Percentiles rank a stretch among this genome's conserved stretches.
Evolutionary conservation across 1,284 basidiomycete species (phyloP).

Genomic region (Irpex sp.): DNA sequence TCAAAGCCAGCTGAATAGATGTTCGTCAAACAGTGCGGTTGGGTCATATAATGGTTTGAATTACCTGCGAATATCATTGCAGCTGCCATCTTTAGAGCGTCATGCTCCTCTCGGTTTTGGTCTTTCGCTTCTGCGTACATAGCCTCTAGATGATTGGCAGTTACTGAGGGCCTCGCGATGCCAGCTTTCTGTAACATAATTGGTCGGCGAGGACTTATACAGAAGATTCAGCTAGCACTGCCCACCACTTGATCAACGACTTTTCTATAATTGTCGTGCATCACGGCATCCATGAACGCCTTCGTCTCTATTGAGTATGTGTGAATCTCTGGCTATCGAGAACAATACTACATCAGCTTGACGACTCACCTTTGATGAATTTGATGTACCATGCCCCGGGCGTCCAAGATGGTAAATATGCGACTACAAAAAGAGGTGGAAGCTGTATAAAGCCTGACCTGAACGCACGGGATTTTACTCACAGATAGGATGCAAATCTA

Average conservation of each 20-base stretch:
- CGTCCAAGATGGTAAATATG: neutral
- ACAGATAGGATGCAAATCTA: neutral
- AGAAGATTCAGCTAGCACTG: neutral
- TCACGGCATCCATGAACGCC: neutral
- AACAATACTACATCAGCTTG: neutral
- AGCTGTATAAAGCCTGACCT: neutral
- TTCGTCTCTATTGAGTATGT: neutral
- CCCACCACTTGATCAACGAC: neutral
- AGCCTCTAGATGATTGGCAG: neutral
- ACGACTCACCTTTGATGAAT: neutral
- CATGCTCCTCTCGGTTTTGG: neutral
- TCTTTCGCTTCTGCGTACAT: neutral
- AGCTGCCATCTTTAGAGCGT: neutral
- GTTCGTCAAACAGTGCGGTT: no score
- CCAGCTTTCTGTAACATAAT: neutral
- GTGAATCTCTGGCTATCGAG: no score
- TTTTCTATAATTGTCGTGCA: neutral
- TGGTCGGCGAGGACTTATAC: neutral
- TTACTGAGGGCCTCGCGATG: slow-evolving; percentile 1
- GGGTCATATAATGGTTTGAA: no score
- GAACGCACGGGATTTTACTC: neutral
- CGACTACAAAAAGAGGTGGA: neutral
- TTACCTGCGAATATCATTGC: neutral
- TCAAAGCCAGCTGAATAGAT: neutral
- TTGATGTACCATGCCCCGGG: neutral